These are phyloP conservation scores for Colletotrichum sp. DNA, from an alignment of 2,329 filamentous ascomycete species.

Conservation along the genomic window DNA sequence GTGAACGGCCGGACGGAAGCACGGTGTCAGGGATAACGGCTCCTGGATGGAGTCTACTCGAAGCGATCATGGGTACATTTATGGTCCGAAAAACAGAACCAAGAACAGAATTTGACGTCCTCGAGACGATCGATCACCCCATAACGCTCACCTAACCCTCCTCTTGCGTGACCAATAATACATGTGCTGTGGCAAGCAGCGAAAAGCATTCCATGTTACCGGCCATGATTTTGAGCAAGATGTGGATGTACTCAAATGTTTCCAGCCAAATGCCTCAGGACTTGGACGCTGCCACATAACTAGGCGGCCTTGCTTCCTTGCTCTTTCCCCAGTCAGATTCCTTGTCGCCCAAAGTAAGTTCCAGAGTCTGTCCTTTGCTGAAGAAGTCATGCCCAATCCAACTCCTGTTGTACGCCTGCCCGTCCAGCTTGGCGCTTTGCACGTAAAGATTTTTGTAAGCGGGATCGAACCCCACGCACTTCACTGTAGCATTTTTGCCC, in stretches of 20 bases:
- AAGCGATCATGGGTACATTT: background rate
- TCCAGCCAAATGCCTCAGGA: background rate
- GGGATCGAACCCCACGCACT: constrained; percentile 61
- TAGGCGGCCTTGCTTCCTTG: constrained; percentile 56
- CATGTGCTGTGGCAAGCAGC: background rate
- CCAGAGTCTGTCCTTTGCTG: constrained; percentile 58
- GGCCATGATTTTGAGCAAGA: background rate
- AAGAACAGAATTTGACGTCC: background rate
- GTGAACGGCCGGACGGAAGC: background rate
- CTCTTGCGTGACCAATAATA: background rate
- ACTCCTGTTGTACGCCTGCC: constrained; percentile 57
- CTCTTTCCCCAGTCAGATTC: constrained; percentile 61
- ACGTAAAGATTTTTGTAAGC: constrained; percentile 61
- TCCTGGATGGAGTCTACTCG: constrained; percentile 1
- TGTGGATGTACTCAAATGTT: background rate
- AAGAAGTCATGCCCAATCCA: constrained; percentile 69
- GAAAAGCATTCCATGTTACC: background rate
- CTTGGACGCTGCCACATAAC: constrained; percentile 23
- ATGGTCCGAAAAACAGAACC: background rate
- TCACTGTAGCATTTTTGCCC: constrained; percentile 60
- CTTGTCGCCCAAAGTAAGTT: constrained; percentile 52
- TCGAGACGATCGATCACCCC: background rate
- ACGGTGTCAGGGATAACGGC: background rate
- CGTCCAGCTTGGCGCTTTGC: constrained; percentile 62
- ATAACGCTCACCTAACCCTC: background rate